Conservation (phyloP, 331 rosid species). For the Stylosanthes scabra region DNA sequence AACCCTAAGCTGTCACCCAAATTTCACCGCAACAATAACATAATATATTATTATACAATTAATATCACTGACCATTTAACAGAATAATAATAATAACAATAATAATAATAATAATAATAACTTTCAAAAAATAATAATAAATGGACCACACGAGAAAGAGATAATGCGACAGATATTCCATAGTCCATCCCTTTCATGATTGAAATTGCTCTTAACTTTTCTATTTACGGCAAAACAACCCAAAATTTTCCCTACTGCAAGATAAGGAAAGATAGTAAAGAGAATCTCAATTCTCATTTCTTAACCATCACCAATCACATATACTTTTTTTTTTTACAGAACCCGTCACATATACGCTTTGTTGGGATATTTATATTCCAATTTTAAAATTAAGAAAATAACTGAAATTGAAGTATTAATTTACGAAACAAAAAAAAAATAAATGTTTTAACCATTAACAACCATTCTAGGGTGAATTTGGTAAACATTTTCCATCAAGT, state of each 20-base stretch:
- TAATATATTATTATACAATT: slow-evolving; percentile 21
- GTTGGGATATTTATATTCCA: too few relatives aligned
- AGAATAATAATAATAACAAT: slow-evolving; percentile 23
- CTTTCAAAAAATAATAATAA: neutral
- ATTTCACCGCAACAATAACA: slow-evolving; percentile 58
- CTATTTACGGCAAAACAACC: slow-evolving; percentile 22
- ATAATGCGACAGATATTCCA: slow-evolving; percentile 5
- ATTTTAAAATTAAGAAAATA: too few relatives aligned
- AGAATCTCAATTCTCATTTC: slow-evolving; percentile 44
- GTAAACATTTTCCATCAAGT: too few relatives aligned
- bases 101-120: neutral
- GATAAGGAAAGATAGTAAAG: slow-evolving; percentile 32
- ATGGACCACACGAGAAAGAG: slow-evolving; percentile 40
- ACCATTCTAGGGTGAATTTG: too few relatives aligned
- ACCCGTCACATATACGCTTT: too few relatives aligned
- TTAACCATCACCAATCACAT: neutral
- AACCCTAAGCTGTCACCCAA: slow-evolving; percentile 57
- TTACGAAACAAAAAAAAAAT: too few relatives aligned
- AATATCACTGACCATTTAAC: slow-evolving; percentile 31
- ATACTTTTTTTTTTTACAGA: too few relatives aligned
- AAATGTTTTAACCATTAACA: too few relatives aligned
- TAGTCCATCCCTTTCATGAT: slow-evolving; percentile 32
- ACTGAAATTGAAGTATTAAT: too few relatives aligned
- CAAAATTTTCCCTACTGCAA: slow-evolving; percentile 27
- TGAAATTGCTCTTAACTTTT: slow-evolving; percentile 30